A percentile compares a stretch with the other conserved stretches of the same genome.
These are phyloP conservation scores for Benincasa hispida DNA, from an alignment of 306 rosid genomes.

Conservation along the genomic window DNA sequence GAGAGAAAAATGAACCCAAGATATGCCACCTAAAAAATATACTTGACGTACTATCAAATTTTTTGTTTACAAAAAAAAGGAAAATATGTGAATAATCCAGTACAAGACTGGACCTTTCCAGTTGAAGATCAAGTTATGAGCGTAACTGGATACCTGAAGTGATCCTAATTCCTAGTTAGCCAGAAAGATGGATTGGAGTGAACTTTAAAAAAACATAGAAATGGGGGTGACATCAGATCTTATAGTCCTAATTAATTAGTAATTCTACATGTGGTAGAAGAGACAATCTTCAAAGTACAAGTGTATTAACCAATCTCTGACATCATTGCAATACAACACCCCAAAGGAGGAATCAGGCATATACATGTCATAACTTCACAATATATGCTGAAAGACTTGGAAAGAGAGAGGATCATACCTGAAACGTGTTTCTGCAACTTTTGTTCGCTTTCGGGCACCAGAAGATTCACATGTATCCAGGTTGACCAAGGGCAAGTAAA, in stretches of 20 bases:
- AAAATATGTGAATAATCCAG: neutral
- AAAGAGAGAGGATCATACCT: slow-evolving; percentile 33
- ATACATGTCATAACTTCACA: neutral
- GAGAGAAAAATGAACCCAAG: neutral
- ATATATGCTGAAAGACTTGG: neutral
- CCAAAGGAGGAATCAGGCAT: neutral
- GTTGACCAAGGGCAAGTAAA: slow-evolving; percentile 16
- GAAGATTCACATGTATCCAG: slow-evolving; percentile 25
- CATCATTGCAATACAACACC: neutral
- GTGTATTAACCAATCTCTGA: neutral
- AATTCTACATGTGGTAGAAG: neutral
- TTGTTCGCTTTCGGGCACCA: slow-evolving; percentile 23
- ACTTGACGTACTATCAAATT: neutral
- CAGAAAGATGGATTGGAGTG: neutral
- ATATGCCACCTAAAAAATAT: neutral
- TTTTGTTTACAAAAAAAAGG: neutral
- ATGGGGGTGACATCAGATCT: neutral
- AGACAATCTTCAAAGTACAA: neutral
- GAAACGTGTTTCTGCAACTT: slow-evolving; percentile 66
- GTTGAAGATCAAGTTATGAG: neutral
- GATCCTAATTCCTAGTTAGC: neutral
- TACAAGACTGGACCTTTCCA: neutral
- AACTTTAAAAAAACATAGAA: neutral
- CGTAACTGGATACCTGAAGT: neutral
- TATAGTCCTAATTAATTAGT: neutral